phyloP scores from a whole-genome alignment of 2,329 filamentous ascomycete genomes.

The Aureobasidium melanogenum region DNA sequence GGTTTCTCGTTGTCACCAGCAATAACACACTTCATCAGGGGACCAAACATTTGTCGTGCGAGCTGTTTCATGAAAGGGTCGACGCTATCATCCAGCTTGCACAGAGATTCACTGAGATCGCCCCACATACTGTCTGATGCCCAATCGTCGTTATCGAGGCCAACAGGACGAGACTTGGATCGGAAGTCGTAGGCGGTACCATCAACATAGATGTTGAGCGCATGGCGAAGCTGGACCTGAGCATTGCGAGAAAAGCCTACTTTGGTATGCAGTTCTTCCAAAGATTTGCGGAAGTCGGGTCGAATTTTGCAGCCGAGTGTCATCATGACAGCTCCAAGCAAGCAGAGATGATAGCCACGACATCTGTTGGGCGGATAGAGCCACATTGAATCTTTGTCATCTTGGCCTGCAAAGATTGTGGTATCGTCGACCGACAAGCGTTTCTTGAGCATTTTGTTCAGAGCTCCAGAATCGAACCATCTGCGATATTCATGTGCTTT shows the following conservation, averaged over 20 bases:
- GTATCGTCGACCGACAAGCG: neutral
- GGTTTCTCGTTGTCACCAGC: neutral
- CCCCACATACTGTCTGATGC: neutral
- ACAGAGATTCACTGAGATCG: neutral
- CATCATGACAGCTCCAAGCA: neutral
- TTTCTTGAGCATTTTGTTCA: neutral
- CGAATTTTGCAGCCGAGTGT: neutral
- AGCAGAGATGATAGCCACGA: neutral
- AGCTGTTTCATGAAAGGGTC: neutral
- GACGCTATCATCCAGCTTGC: neutral
- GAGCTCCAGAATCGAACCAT: neutral
- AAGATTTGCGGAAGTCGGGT: neutral
- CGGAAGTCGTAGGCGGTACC: neutral
- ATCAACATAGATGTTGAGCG: neutral
- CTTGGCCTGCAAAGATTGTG: neutral
- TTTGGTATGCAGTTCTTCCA: neutral
- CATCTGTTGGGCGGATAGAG: neutral
- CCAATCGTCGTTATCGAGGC: neutral
- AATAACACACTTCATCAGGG: neutral
- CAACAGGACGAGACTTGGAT: neutral
- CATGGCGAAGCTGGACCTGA: neutral
- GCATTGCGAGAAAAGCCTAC: neutral
- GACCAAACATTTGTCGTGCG: neutral
- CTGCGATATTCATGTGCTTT: neutral
- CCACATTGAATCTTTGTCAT: neutral